These are phyloP conservation scores for Pugionium cornutum DNA, from an alignment of 345 rosid genomes.

Conservation along the genomic window DNA sequence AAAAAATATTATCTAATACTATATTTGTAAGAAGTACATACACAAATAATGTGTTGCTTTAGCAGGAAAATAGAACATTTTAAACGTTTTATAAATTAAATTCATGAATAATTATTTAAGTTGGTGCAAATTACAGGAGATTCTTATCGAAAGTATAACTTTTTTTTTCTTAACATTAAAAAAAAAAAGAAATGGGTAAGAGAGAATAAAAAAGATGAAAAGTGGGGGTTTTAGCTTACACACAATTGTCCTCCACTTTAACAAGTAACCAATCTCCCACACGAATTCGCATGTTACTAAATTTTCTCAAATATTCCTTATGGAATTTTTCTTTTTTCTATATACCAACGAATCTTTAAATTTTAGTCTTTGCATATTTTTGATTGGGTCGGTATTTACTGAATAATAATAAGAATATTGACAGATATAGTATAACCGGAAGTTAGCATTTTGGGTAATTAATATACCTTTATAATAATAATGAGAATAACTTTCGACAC, in stretches of 20 bases:
- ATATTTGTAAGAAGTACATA: background rate
- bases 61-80: background rate
- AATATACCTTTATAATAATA: too few relatives aligned
- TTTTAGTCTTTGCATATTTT: background rate
- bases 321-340: background rate
- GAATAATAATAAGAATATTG: background rate
- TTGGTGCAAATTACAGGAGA: too few relatives aligned
- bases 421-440: background rate
- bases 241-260: slow-evolving; percentile 25
- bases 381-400: background rate
- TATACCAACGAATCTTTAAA: background rate
- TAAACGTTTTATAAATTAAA: background rate
- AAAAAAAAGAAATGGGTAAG: slow-evolving; percentile 14
- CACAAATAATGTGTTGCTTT: background rate
- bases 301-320: background rate
- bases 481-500: background rate
- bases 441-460: background rate
- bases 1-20: background rate
- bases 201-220: slow-evolving; percentile 28
- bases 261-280: slow-evolving; percentile 36
- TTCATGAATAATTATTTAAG: background rate
- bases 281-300: slow-evolving; percentile 31
- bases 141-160: too few relatives aligned
- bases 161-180: too few relatives aligned
- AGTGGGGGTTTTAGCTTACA: slow-evolving; percentile 18